These are phyloP conservation scores for Venturiaceae sp. DNA, from an alignment of 2,329 filamentous ascomycete genomes.

Conservation along the genomic window DNA sequence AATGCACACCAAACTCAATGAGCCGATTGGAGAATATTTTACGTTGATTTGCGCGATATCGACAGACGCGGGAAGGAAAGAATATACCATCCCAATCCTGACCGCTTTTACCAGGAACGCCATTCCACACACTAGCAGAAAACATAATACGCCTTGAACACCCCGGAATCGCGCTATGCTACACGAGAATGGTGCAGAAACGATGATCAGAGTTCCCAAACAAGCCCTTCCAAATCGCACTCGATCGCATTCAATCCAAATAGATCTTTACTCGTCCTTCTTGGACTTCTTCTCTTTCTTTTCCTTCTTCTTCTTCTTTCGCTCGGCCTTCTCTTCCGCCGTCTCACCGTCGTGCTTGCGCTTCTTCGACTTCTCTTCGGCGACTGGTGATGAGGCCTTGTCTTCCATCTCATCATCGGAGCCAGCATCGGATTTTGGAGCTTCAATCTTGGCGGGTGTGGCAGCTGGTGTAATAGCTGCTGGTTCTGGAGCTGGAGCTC, in stretches of 20 bases:
- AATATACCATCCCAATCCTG: background rate
- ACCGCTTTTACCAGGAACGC: background rate
- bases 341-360: constrained; percentile 34
- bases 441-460: constrained; percentile 16
- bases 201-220: background rate
- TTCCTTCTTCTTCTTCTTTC: constrained; percentile 29
- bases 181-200: background rate
- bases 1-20: no score
- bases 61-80: background rate
- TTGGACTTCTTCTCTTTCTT: constrained; percentile 27
- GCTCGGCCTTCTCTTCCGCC: constrained; percentile 22
- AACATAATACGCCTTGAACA: background rate
- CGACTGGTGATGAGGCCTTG: background rate
- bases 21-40: background rate
- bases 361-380: constrained; percentile 33
- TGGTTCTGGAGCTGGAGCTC: constrained; percentile 16
- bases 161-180: background rate
- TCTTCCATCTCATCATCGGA: constrained; percentile 27
- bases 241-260: background rate
- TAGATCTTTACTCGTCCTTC: background rate
- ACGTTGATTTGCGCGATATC: background rate
- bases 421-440: constrained; percentile 23
- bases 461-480: constrained; percentile 33
- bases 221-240: background rate
- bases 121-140: background rate